Evolutionary conservation across 306 rosid genomes (phyloP).

Genomic region (Arachis hypogaea): DNA sequence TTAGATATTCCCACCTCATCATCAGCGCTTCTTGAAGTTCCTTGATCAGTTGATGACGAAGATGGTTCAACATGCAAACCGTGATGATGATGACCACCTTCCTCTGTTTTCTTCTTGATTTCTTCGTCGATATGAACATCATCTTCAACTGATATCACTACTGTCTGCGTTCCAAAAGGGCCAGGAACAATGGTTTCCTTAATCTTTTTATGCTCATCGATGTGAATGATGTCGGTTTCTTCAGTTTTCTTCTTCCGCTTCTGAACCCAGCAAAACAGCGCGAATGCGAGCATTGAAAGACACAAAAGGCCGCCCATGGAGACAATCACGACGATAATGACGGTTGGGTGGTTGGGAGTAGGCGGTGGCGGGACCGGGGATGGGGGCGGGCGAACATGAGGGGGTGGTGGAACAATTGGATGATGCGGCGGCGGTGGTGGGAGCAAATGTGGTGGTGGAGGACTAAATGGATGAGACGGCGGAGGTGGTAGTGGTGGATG

Average conservation of each 20-base stretch:
- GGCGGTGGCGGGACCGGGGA: constrained; percentile 62
- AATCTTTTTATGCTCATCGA: constrained; percentile 64
- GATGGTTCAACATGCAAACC: constrained; percentile 49
- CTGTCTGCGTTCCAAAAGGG: constrained; percentile 55
- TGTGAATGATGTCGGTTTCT: constrained; percentile 55
- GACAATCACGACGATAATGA: constrained; percentile 61
- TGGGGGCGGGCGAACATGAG: constrained; percentile 43
- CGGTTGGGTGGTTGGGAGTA: constrained; percentile 52
- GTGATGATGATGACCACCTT: constrained; percentile 16
- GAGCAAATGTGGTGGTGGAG: constrained; percentile 29
- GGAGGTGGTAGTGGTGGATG: constrained; percentile 38
- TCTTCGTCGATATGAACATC: constrained; percentile 62
- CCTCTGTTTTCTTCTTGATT: constrained; percentile 46
- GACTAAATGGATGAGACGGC: constrained; percentile 29
- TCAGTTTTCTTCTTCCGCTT: constrained; percentile 51
- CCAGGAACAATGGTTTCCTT: constrained; percentile 59
- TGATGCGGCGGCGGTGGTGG: constrained; percentile 50
- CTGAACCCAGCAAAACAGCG: constrained; percentile 56
- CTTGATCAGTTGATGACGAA: constrained; percentile 26
- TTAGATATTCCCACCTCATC: background rate
- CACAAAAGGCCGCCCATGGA: constrained; percentile 60
- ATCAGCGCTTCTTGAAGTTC: constrained; percentile 34
- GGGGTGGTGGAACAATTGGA: constrained; percentile 47
- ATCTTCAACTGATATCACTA: constrained; percentile 62
- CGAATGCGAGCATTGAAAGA: constrained; percentile 64